A percentile compares a stretch with the other conserved stretches of the same genome.
Conservation (phyloP, 495 filamentous ascomycete species). For the Xylaria scruposa region DNA sequence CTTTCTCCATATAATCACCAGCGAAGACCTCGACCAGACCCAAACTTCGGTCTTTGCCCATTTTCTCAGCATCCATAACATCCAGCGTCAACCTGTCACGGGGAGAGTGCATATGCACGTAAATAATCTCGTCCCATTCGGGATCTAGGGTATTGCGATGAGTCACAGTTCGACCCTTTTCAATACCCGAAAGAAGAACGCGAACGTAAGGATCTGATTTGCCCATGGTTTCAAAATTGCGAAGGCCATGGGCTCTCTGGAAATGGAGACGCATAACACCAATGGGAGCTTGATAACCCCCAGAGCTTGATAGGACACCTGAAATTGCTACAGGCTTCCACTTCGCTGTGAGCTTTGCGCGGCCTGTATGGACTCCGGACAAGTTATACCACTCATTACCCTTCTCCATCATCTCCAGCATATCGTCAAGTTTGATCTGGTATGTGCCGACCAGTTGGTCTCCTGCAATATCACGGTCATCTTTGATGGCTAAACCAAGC, state of each 20-base stretch:
- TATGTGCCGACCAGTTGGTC: slow-evolving; percentile 89
- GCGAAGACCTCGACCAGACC: slow-evolving; percentile 77
- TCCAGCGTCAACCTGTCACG: slow-evolving; percentile 86
- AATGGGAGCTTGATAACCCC: slow-evolving; percentile 90
- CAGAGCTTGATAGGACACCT: slow-evolving; percentile 72
- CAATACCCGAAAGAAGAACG: slow-evolving; percentile 85
- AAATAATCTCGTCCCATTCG: slow-evolving; percentile 94
- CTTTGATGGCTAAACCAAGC: slow-evolving; percentile 90
- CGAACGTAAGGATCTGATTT: slow-evolving; percentile 96
- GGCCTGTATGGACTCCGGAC: slow-evolving; percentile 78
- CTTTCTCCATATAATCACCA: slow-evolving; percentile 78
- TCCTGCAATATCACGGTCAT: slow-evolving; percentile 83
- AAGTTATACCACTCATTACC: slow-evolving; percentile 97
- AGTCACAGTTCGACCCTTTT: slow-evolving; percentile 90
- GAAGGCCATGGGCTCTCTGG: slow-evolving; percentile 77
- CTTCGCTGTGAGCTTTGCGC: slow-evolving; percentile 84
- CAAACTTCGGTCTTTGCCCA: slow-evolving; percentile 85
- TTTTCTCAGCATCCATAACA: slow-evolving; percentile 94
- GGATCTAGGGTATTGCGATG: slow-evolving; percentile 96
- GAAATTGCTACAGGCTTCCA: slow-evolving; percentile 94
- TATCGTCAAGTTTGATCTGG: slow-evolving; percentile 91
- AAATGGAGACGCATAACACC: slow-evolving; percentile 96
- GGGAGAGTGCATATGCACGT: slow-evolving; percentile 87
- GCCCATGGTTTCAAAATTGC: slow-evolving; percentile 93
- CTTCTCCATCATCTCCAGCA: slow-evolving; percentile 88